These are phyloP conservation scores for Chlorella sp. DNA, from an alignment of 139 green algal genomes.

Conservation along the genomic window DNA sequence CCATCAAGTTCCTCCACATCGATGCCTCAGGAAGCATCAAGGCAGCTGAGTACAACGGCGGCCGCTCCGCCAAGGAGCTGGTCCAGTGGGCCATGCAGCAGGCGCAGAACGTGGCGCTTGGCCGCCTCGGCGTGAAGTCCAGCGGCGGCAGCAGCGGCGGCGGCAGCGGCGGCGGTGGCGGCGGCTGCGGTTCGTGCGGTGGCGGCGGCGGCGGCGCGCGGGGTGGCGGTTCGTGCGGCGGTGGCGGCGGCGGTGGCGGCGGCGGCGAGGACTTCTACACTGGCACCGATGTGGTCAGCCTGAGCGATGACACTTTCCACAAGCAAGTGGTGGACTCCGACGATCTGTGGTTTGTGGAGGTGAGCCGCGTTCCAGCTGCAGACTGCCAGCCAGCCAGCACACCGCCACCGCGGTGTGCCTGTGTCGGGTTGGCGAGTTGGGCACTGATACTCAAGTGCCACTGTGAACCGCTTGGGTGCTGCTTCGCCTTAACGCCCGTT, in stretches of 20 bases:
- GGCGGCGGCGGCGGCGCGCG: constrained; percentile 14
- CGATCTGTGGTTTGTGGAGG: constrained; percentile 90
- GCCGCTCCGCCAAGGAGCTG: constrained; percentile 84
- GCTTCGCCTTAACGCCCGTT: no score
- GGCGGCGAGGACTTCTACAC: constrained; percentile 61
- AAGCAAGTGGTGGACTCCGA: constrained; percentile 69
- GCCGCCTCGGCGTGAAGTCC: constrained; percentile 57
- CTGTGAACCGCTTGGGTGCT: no score
- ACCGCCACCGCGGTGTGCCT: no score
- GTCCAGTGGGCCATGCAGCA: constrained; percentile 81
- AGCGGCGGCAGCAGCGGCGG: constrained; percentile 17
- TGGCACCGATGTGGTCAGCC: constrained; percentile 75
- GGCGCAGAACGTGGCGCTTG: constrained; percentile 61
- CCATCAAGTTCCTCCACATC: constrained; percentile 79
- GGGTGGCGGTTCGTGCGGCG: constrained; percentile 67
- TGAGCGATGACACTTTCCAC: constrained; percentile 83
- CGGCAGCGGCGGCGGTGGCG: constrained; percentile 5
- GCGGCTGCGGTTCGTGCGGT: background rate
- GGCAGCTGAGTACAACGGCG: constrained; percentile 82
- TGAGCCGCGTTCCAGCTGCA: background rate
- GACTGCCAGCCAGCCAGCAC: no score
- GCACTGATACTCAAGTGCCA: no score
- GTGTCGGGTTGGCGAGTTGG: no score
- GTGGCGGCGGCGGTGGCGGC: constrained; percentile 15
- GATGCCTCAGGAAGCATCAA: constrained; percentile 64